phyloP scores from a whole-genome alignment of 192 early-diverging fungal species.

The Linderina pennispora region DNA sequence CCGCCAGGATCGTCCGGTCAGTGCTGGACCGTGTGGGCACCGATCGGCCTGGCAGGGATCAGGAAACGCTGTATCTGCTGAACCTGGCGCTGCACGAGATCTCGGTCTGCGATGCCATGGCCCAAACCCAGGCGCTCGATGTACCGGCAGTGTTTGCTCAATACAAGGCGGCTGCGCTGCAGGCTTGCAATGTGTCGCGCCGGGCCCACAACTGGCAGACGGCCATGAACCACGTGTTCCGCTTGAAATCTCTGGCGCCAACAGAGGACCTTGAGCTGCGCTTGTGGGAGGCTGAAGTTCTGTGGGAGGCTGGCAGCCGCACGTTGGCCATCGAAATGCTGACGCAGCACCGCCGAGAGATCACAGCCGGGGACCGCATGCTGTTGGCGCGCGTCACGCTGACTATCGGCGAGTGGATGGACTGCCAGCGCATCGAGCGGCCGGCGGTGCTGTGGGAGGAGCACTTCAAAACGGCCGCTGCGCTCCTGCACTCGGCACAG shows the following conservation, averaged over 20 bases:
- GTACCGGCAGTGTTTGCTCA: conserved; percentile 3
- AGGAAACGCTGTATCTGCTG: conserved; percentile 19
- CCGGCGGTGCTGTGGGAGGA: conserved; percentile 39
- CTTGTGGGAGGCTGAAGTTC: conserved; percentile 44
- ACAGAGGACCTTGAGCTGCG: conserved; percentile 7
- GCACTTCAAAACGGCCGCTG: conserved; percentile 36
- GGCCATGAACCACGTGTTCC: conserved; percentile 37
- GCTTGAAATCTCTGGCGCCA: conserved; percentile 14
- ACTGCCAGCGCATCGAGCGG: conserved; percentile 31
- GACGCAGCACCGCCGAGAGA: conserved; percentile 21
- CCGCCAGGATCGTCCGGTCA: no score
- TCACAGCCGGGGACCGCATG: conserved; percentile 22
- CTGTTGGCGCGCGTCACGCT: conserved; percentile 31
- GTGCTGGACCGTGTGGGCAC: no score
- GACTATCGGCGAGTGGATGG: conserved; percentile 41
- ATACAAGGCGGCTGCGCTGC: conserved; percentile 25
- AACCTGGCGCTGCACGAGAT: conserved; percentile 37
- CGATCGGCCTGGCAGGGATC: no score
- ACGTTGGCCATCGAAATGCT: conserved; percentile 33
- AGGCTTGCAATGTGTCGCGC: conserved; percentile 23
- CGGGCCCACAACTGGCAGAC: conserved; percentile 34
- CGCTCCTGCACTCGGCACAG: conserved; percentile 18
- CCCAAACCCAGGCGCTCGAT: not conserved
- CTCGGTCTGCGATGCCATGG: conserved; percentile 14
- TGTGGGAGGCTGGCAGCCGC: conserved; percentile 38